Conservation (phyloP, 2,329 filamentous ascomycete genomes). For the Aspergillus fumigatiaffinis region DNA sequence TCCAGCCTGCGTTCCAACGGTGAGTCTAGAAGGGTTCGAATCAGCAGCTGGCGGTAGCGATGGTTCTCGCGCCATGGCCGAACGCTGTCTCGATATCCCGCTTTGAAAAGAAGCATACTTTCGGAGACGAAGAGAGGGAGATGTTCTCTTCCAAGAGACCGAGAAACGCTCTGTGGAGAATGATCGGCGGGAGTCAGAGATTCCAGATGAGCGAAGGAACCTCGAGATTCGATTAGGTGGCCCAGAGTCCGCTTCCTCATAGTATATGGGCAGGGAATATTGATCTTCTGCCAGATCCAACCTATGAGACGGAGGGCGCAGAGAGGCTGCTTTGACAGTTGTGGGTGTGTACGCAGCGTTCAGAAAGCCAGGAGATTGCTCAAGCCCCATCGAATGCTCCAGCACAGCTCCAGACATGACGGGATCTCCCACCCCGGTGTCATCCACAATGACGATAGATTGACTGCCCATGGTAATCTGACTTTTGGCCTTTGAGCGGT, state of each 20-base stretch:
- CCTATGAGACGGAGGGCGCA: conserved; percentile 16
- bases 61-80: conserved; percentile 22
- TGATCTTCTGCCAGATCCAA: conserved; percentile 23
- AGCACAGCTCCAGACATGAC: conserved; percentile 37
- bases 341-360: conserved; percentile 7
- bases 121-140: conserved; percentile 35
- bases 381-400: conserved; percentile 7
- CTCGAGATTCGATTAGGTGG: conserved; percentile 9
- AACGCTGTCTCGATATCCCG: conserved; percentile 32
- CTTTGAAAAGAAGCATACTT: conserved; percentile 46
- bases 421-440: conserved; percentile 44
- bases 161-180: conserved; percentile 24
- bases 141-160: conserved; percentile 22
- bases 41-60: conserved; percentile 13
- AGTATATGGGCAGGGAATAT: conserved; percentile 27
- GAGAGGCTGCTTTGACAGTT: conserved; percentile 15
- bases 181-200: conserved; percentile 21
- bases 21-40: conserved; percentile 14
- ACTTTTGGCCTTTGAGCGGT: conserved; percentile 40
- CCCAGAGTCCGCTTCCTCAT: conserved; percentile 18
- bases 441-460: conserved; percentile 83
- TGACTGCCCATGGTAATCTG: conserved; percentile 76
- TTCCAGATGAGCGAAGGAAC: conserved; percentile 14
- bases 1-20: conserved; percentile 22
- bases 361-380: conserved; percentile 15